phyloP scores from a whole-genome alignment of 1,139 yeast species.

The Debaryomyces psychrophilus region DNA sequence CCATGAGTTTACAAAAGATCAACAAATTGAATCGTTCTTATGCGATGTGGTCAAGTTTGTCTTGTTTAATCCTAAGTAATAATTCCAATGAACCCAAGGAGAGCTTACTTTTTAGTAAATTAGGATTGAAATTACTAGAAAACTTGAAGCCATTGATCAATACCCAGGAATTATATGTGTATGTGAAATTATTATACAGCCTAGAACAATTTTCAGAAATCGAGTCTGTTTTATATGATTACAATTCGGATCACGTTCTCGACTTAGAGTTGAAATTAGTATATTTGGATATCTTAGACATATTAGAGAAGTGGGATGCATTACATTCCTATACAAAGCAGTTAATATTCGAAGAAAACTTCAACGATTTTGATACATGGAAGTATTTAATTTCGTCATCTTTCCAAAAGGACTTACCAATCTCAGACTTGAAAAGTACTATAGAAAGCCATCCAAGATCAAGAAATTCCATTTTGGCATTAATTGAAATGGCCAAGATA shows the following conservation, averaged over 20 bases:
- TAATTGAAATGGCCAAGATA: constrained; percentile 46
- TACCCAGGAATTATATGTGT: constrained; percentile 64
- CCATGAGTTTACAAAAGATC: constrained; percentile 43
- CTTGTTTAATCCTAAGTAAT: constrained; percentile 37
- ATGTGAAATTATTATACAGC: constrained; percentile 47
- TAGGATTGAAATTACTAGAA: constrained; percentile 60
- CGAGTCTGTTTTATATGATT: constrained; percentile 30
- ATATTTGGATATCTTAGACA: constrained; percentile 49
- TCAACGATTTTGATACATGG: constrained; percentile 69
- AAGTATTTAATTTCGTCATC: constrained; percentile 51
- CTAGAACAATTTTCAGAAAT: constrained; percentile 35
- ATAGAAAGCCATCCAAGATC: constrained; percentile 32
- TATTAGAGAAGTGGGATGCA: constrained; percentile 41
- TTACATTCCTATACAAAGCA: constrained; percentile 36
- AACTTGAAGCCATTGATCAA: constrained; percentile 42
- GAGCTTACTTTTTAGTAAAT: constrained; percentile 50
- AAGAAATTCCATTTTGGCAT: constrained; percentile 62
- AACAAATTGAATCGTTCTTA: constrained; percentile 33
- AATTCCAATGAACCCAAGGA: constrained; percentile 35
- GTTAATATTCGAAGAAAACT: constrained; percentile 44
- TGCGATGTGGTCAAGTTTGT: constrained; percentile 53
- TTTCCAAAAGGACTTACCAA: constrained; percentile 27
- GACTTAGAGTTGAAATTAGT: constrained; percentile 62
- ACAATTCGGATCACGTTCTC: constrained; percentile 41
- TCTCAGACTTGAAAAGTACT: constrained; percentile 28